Conservation (phyloP, 352 stramenopile genomes). For the Phytophthora capsici region DNA sequence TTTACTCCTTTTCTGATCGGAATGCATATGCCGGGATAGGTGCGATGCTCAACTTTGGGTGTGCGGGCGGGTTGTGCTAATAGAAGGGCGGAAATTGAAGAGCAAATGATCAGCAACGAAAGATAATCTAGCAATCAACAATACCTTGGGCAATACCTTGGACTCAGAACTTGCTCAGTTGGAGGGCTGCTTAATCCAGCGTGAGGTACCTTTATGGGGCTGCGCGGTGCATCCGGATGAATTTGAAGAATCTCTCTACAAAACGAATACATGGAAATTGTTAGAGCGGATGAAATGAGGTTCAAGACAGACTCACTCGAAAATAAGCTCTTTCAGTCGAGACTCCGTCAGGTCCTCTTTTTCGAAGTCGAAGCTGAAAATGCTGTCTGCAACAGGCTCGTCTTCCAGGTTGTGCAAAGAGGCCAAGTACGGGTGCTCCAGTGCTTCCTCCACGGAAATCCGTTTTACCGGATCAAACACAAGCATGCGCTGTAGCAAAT, state of each 20-base stretch:
- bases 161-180: conserved; percentile 57
- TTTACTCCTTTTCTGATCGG: conserved; percentile 25
- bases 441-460: conserved; percentile 93
- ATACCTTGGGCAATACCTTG: conserved; percentile 61
- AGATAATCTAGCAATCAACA: neutral
- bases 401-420: conserved; percentile 94
- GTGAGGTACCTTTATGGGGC: conserved; percentile 21
- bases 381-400: conserved; percentile 80
- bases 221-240: conserved; percentile 56
- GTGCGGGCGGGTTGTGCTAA: conserved; percentile 29
- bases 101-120: neutral
- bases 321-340: conserved; percentile 88
- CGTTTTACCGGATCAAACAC: conserved; percentile 89
- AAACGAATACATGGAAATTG: conserved; percentile 1
- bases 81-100: neutral
- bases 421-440: conserved; percentile 91
- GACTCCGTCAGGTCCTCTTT: conserved; percentile 86
- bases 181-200: conserved; percentile 28
- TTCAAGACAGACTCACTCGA: conserved; percentile 60
- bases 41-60: conserved; percentile 11
- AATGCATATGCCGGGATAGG: conserved; percentile 12
- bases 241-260: conserved; percentile 77
- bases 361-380: conserved; percentile 91
- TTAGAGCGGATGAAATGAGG: neutral
- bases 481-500: conserved; percentile 89